A percentile compares a stretch with the other conserved stretches of the same genome.
phyloP scores from a whole-genome alignment of 2,329 filamentous ascomycete species.

The Chaetomiaceae sp. region DNA sequence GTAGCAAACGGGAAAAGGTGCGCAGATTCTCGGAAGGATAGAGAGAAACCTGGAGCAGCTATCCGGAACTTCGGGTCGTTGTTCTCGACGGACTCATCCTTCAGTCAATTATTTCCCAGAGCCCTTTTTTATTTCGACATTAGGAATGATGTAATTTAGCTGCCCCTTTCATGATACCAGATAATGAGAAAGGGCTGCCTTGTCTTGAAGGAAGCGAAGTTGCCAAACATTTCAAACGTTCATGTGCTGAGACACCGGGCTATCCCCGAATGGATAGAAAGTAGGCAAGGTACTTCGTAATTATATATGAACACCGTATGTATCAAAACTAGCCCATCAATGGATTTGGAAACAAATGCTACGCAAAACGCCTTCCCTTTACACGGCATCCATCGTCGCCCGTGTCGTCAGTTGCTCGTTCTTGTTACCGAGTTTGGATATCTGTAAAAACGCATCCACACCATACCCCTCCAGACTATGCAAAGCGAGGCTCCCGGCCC shows the following conservation, averaged over 20 bases:
- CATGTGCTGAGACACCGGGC: too few relatives aligned
- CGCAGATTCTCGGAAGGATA: conserved; percentile 5
- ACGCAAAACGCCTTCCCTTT: conserved; percentile 22
- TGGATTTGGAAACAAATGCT: too few relatives aligned
- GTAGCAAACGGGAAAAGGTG: conserved; percentile 13
- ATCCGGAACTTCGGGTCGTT: background rate
- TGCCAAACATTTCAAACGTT: too few relatives aligned
- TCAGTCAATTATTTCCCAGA: conserved; percentile 21
- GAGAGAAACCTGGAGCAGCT: conserved; percentile 6
- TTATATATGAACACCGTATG: background rate
- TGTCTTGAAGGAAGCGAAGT: conserved; percentile 4
- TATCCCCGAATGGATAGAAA: too few relatives aligned
- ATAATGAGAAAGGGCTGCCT: conserved; percentile 37
- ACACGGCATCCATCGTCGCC: conserved; percentile 73
- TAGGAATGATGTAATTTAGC: conserved; percentile 47
- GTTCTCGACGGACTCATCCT: conserved; percentile 5
- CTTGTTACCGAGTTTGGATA: conserved; percentile 94
- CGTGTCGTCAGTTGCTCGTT: conserved; percentile 86
- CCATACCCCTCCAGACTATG: conserved; percentile 95
- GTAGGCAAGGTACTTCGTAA: too few relatives aligned
- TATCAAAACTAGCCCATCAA: background rate
- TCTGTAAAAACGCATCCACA: conserved; percentile 91
- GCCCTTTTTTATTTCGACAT: conserved; percentile 35
- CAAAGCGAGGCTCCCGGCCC: conserved; percentile 86
- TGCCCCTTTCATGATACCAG: conserved; percentile 48